phyloP scores from a whole-genome alignment of 225 moss, liverwort and hornwort genomes.

The Polytrichum commune region DNA sequence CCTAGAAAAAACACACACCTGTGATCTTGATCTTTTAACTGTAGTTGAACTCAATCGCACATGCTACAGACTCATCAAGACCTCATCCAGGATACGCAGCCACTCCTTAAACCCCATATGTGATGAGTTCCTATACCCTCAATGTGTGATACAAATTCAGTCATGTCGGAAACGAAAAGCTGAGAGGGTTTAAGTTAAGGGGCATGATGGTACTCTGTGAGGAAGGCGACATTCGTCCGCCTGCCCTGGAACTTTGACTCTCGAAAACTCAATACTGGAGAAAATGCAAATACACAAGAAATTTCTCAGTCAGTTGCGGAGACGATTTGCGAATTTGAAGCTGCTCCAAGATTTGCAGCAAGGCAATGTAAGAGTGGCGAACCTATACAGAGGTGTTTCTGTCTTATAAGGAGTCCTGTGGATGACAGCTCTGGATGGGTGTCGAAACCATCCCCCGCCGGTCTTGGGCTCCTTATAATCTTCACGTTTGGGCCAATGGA shows the following conservation, averaged over 20 bases:
- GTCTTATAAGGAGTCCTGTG: constrained; percentile 31
- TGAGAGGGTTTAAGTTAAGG: not conserved
- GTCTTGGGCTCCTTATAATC: constrained; percentile 31
- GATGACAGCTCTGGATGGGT: constrained; percentile 29
- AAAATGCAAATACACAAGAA: constrained; percentile 6
- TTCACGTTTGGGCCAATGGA: not conserved
- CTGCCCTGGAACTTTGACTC: constrained; percentile 36
- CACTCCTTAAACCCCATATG: not conserved
- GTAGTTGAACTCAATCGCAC: not conserved
- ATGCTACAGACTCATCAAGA: not conserved
- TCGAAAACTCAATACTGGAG: constrained; percentile 37
- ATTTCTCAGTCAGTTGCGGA: not conserved
- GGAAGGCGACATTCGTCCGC: constrained; percentile 9
- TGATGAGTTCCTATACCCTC: not conserved
- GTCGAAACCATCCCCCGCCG: constrained; percentile 48
- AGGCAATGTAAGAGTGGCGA: constrained; percentile 2
- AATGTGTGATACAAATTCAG: too few species aligned
- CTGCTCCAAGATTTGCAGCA: not conserved
- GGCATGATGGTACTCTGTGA: not conserved
- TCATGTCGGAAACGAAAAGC: too few species aligned
- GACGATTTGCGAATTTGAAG: not conserved
- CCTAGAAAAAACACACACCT: too few species aligned
- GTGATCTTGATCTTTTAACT: too few species aligned
- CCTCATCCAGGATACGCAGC: not conserved
- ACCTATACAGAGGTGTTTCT: constrained; percentile 33